These are phyloP conservation scores for Alternaria postmessia DNA, from an alignment of 2,329 filamentous ascomycete genomes.

Conservation along the genomic window DNA sequence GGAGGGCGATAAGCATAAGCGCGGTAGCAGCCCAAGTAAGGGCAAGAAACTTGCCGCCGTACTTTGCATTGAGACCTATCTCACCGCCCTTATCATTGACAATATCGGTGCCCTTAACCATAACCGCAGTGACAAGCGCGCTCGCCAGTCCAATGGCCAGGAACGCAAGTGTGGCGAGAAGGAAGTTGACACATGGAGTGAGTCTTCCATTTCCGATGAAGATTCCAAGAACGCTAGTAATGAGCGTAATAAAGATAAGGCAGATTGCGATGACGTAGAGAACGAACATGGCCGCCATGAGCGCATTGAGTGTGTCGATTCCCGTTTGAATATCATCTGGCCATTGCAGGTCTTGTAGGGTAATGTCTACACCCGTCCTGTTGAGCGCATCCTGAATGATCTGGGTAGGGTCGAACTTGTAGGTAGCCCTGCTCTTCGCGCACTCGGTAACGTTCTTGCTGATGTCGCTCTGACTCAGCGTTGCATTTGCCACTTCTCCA, in stretches of 20 bases:
- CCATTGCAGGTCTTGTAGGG: constrained; percentile 64
- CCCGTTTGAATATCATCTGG: constrained; percentile 63
- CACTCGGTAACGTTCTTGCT: constrained; percentile 63
- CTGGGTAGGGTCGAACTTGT: constrained; percentile 64
- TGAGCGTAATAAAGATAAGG: constrained; percentile 60
- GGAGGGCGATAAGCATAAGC: constrained; percentile 51
- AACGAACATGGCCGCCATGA: constrained; percentile 63
- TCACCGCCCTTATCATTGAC: constrained; percentile 63
- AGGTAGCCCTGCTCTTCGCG: constrained; percentile 62
- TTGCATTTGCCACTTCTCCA: constrained; percentile 53
- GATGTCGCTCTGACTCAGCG: constrained; percentile 52
- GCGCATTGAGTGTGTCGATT: constrained; percentile 59
- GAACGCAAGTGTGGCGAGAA: constrained; percentile 61
- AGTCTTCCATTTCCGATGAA: constrained; percentile 54
- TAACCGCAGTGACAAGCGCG: constrained; percentile 73
- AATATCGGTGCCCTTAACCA: constrained; percentile 60
- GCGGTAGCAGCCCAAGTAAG: constrained; percentile 67
- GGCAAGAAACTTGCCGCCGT: constrained; percentile 63
- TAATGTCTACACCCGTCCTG: constrained; percentile 53
- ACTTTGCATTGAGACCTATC: constrained; percentile 59
- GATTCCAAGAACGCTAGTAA: constrained; percentile 57
- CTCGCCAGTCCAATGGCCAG: constrained; percentile 73
- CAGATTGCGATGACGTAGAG: constrained; percentile 67
- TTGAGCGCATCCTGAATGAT: constrained; percentile 61
- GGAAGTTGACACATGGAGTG: constrained; percentile 60